Percentiles rank a stretch among this genome's conserved stretches.
These are phyloP conservation scores for Carex littledalei DNA, from an alignment of 176 grass and related monocot genomes.

Conservation along the genomic window DNA sequence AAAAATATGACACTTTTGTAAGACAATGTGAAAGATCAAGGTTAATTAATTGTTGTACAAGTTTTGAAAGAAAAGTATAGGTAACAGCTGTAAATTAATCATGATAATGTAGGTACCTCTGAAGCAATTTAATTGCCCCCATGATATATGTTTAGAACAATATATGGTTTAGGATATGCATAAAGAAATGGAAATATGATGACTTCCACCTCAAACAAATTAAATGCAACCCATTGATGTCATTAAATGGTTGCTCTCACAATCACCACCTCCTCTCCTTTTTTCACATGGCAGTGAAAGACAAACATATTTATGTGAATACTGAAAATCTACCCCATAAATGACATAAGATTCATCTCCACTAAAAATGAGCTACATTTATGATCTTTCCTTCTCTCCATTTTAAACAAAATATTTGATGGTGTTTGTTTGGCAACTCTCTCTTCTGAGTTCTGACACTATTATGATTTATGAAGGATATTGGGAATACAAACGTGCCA, in stretches of 20 bases:
- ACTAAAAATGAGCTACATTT: background rate
- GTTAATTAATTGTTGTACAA: background rate
- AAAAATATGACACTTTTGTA: background rate
- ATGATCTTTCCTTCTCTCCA: background rate
- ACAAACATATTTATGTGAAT: background rate
- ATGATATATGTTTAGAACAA: background rate
- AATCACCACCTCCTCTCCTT: background rate
- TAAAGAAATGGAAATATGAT: constrained; percentile 22
- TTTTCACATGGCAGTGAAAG: background rate
- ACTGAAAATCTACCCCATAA: background rate
- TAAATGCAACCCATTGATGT: constrained; percentile 26
- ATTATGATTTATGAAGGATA: background rate
- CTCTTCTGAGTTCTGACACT: background rate
- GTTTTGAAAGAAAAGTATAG: background rate
- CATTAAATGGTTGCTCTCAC: constrained; percentile 27
- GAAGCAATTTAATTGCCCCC: background rate
- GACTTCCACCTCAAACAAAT: constrained; percentile 21
- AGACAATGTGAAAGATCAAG: background rate
- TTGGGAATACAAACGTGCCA: background rate
- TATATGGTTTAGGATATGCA: background rate
- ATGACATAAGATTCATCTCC: background rate
- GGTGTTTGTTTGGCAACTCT: background rate
- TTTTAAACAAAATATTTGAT: background rate
- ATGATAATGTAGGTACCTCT: background rate
- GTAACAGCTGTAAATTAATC: background rate